Evolutionary conservation across 2,329 filamentous ascomycete genomes (phyloP), one percentile per base, ranked within the genome.

Genomic region (Sporothrix pseudoabietina): DNA sequence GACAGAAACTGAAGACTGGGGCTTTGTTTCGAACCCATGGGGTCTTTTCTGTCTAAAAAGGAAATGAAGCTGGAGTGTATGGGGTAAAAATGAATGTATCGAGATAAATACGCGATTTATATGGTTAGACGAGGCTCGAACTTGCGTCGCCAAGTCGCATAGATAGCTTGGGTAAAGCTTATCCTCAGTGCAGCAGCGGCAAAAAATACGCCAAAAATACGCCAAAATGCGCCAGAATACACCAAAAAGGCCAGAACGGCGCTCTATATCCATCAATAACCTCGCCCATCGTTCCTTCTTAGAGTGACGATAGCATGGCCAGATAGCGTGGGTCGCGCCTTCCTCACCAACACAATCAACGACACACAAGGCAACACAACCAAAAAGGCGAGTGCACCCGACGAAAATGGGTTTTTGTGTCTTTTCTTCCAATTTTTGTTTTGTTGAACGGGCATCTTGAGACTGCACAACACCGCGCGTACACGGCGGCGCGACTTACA

Each of bases 301-400:
- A n/a, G 44, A 68, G 49, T 26, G 49, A 41, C 47, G 66, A 69
- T 69, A 69, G 49, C 66, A 55, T 69, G 66, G 14, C 35, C 19
- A 54, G 65, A 69, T 69, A 69, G 65, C 65, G 65, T 69, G 44
- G 65, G 41, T n/a, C 65, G 30, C 44, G 26, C 65, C 65, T 52
- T 52, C 44, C 44, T 68, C 65, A 14, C 47, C 65, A 69, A 52
- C 16, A 35, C 26, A 12, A 52, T 16, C 8, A 35, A 35, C 65
- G 16, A 52, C 41, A 49, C 9, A n/a, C 22, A 19, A 26, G 16
- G 12, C 44, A 68, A 52, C 22, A 52, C 65, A 49, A 26, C 44
- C 47, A 66, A 32, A 66, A 66, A 47, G 39, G n/a, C 59, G 3
- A 4, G 19, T 19, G 14, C 39, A n/a, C 35, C 41, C n/a, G 22